phyloP scores from a whole-genome alignment of 371 early-diverging fungal species.

The Haplosporangium sp. region DNA sequence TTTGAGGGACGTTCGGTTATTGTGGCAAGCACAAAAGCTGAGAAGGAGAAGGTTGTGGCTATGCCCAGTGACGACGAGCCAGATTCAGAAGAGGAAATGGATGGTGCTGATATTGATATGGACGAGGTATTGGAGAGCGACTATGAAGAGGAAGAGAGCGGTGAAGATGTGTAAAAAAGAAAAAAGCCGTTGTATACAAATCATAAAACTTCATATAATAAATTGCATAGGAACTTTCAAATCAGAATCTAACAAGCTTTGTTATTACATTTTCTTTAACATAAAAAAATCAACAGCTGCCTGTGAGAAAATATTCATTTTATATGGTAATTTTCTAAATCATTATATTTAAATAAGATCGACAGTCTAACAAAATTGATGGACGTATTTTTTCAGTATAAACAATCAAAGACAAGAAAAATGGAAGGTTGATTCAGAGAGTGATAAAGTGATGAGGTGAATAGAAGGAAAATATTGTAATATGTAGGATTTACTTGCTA shows the following conservation, averaged over 20 bases:
- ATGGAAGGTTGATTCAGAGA: too few species aligned
- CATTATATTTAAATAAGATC: too few species aligned
- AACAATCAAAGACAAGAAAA: background rate
- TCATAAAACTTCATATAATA: background rate
- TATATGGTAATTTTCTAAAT: background rate
- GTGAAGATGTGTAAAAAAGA: constrained; percentile 48
- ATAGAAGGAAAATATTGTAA: background rate
- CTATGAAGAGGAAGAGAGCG: constrained; percentile 57
- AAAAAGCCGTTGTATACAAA: background rate
- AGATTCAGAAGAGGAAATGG: constrained; percentile 65
- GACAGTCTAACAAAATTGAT: background rate
- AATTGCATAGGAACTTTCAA: background rate
- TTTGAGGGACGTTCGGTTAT: constrained; percentile 65
- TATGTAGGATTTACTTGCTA: constrained; percentile 17
- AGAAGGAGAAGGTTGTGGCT: constrained; percentile 60
- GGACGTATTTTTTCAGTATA: background rate
- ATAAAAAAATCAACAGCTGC: too few species aligned
- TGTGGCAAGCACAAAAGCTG: constrained; percentile 42
- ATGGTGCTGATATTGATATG: constrained; percentile 58
- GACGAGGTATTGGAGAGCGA: constrained; percentile 57
- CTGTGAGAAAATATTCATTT: too few species aligned
- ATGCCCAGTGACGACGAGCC: constrained; percentile 63
- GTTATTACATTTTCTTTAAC: too few species aligned
- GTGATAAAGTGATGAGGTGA: background rate
- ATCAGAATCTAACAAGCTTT: too few species aligned